Base-by-base conservation (phyloP, 179 eudicot genomes). In the Patellifolia procumbens region DNA sequence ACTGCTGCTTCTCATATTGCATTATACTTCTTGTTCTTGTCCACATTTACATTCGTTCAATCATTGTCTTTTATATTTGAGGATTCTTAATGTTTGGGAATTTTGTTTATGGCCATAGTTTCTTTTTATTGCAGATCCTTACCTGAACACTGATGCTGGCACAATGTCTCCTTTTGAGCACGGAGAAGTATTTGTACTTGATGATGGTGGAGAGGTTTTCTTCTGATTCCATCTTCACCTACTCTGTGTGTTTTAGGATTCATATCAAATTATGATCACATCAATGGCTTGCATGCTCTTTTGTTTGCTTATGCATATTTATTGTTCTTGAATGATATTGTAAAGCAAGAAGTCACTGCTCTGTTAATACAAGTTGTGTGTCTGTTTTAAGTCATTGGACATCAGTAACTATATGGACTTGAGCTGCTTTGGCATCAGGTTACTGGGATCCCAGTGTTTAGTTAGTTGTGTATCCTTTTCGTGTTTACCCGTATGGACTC, bases 141-240 rank as follows among this genome's bases (percentile, higher is more conserved):
- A 94, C 83, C 83, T 94, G 85, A 92, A 94, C 83, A 91, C 96
- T 0, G 98, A 94, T 89, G 98, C 98, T 70, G 98, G 98, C 64
- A 94, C 98, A 60, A 94, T 94, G 98, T 92, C 98, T 63, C 98
- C 98, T 9, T 94, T 94, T 79, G 98, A 94, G 81, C 98, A 94
- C 49, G 98, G 98, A 68, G 97, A 94, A 83, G 98, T 94, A 77
- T 92, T 91, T 78, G 98, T 94, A 74, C 92, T 94, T 37, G 98
- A 94, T 66, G 98, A 92, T 68, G 98, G 98, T 15, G 98, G 97
- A 81, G 98, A 94, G 94, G 98, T 94, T 82, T 64, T 77, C 56
- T 77, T 56, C 68, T 68, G 69, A 52, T 55, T 79, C 74, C 72
- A 59, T 68, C 52, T 60, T 45, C 76, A n/a, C n/a, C n/a, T n/a